Conservation (phyloP, 768 basidiomycete genomes). For the Coprinellus micaceus region DNA sequence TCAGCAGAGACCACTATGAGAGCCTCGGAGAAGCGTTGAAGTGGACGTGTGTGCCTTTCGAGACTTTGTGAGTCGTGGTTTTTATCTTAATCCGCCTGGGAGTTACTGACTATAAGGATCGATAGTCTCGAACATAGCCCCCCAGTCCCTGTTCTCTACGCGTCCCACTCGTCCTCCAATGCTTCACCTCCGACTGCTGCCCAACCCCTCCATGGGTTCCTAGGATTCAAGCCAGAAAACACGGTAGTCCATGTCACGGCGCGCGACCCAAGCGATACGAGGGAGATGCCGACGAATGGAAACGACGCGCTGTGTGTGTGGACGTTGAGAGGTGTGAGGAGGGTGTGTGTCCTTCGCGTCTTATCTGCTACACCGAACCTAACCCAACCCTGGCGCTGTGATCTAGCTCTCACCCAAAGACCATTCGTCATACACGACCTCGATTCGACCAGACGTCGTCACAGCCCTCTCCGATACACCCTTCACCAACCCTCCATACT, state of each 20-base stretch:
- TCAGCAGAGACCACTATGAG: conserved; percentile 59
- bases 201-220: conserved; percentile 57
- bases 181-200: no score
- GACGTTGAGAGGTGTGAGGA: conserved; percentile 66
- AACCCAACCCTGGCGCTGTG: background rate
- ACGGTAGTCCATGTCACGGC: conserved; percentile 59
- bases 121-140: conserved; percentile 60
- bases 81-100: background rate
- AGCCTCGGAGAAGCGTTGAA: conserved; percentile 38
- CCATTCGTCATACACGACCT: conserved; percentile 52
- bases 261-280: conserved; percentile 60
- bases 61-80: conserved; percentile 68
- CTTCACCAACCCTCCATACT: conserved; percentile 59
- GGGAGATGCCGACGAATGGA: conserved; percentile 73
- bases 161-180: conserved; percentile 39
- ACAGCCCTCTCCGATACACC: conserved; percentile 71
- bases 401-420: conserved; percentile 34
- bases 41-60: conserved; percentile 73
- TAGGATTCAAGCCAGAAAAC: conserved; percentile 47
- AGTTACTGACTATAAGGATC: conserved; percentile 3
- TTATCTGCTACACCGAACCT: no score
- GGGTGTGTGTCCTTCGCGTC: conserved; percentile 38
- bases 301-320: conserved; percentile 51
- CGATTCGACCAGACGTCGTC: conserved; percentile 64
- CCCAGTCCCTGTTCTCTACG: conserved; percentile 61